Base-by-base conservation (phyloP, 1,284 basidiomycete genomes). In the Inonotus obliquus region DNA sequence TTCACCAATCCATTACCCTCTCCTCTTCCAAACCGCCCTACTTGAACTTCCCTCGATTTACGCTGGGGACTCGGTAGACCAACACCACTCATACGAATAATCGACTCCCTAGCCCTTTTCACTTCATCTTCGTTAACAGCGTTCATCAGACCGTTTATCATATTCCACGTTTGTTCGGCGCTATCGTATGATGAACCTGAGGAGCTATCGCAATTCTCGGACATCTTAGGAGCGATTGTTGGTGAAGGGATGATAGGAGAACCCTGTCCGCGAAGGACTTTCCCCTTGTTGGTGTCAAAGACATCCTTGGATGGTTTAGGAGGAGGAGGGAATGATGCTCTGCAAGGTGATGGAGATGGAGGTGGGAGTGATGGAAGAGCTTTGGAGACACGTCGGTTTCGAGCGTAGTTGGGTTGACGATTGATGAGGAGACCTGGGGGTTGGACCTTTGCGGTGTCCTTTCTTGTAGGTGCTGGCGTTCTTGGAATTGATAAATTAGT, bases 141-240 rank as follows among this genome's bases (percentile, higher is more conserved):
- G 39, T 54, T 38, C 61, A 49, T 63, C 23, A 63, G 32, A 10
- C 27, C 48, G 11, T 63, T 44, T n/a, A 63, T 55, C 57, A 49
- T 45, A 32, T 54, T 55, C 61, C 61, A 59, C 29, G 61, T 63
- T 25, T 59, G 61, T 23, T 55, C 57, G 10, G 53, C 61, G 25
- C 57, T 62, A 47, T 54, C 57, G 44, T 37, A 48, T 1, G 56
- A 59, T 14, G 57, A 55, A 6, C 52, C 35, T 14, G 57, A 59
- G 2, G 57, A 63, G 44, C 32, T 45, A 23, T 53, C 29, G 38
- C 25, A 48, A 13, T 21, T 47, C 38, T 27, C 32, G 17, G 44
- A 35, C 41, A 55, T 32, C 14, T 13, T 51, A 57, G 61, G 35
- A 21, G 37, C 55, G 39, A 17, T 47, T 39, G 39, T 23, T 4